These are phyloP conservation scores for Mytilinidion resinicola DNA, from an alignment of 495 filamentous ascomycete species.

Conservation along the genomic window DNA sequence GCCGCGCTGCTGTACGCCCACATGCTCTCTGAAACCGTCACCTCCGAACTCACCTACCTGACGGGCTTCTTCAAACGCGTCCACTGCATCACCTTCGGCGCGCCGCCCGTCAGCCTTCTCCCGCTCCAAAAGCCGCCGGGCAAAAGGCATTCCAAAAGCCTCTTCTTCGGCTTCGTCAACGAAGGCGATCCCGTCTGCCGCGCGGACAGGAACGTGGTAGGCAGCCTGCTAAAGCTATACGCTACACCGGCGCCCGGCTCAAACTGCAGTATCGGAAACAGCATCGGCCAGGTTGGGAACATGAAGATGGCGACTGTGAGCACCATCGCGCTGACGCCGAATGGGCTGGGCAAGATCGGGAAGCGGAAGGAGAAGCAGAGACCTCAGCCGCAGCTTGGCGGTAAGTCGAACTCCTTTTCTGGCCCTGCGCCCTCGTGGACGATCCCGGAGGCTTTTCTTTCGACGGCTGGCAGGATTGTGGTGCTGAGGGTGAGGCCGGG, in stretches of 20 bases:
- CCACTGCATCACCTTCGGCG: constrained; percentile 77
- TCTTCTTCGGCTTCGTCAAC: constrained; percentile 74
- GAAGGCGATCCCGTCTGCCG: constrained; percentile 76
- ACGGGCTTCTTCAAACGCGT: constrained; percentile 64
- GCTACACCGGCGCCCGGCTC: constrained; percentile 51
- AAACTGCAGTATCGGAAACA: not conserved
- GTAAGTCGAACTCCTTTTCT: constrained; percentile 7
- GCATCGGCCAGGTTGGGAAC: constrained; percentile 2
- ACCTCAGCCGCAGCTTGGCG: not conserved
- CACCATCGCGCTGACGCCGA: not conserved
- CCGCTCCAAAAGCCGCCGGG: constrained; percentile 54
- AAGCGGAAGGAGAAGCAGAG: not conserved
- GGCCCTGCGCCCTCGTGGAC: constrained; percentile 14
- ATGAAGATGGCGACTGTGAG: not conserved
- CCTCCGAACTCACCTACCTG: constrained; percentile 60
- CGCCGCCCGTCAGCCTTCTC: constrained; percentile 65
- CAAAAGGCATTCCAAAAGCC: constrained; percentile 48
- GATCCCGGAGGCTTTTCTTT: constrained; percentile 18
- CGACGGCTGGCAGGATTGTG: constrained; percentile 19
- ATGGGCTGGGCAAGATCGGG: constrained; percentile 2
- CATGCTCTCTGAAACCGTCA: constrained; percentile 55
- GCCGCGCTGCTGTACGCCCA: constrained; percentile 72
- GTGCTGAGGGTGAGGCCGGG: constrained; percentile 21
- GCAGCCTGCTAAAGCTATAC: constrained; percentile 64
- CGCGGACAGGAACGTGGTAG: constrained; percentile 68